Conservation (phyloP, 129 eudicot genomes). For the Apium graveolens region DNA sequence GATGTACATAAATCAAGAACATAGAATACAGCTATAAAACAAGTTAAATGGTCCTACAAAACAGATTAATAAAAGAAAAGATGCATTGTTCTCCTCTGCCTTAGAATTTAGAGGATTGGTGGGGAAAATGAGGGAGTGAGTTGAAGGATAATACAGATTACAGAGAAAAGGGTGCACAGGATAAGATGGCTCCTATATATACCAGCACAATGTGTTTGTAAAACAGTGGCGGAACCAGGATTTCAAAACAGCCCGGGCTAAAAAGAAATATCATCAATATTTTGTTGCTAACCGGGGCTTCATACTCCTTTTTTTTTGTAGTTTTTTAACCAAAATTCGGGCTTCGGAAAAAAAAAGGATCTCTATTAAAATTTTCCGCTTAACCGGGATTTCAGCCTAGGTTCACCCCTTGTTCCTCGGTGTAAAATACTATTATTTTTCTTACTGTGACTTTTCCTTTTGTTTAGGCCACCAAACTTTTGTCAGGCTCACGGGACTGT, state of each 20-base stretch:
- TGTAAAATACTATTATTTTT: background rate
- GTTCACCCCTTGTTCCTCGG: no score
- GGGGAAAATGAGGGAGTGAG: slow-evolving; percentile 16
- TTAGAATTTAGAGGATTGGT: slow-evolving; percentile 1
- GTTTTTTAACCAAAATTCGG: no score
- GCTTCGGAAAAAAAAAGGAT: no score
- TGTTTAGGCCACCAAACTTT: slow-evolving; percentile 47
- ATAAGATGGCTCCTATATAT: slow-evolving; percentile 28
- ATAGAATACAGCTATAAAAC: background rate
- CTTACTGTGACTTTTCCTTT: slow-evolving; percentile 8
- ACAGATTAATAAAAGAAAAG: background rate
- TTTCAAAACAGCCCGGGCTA: no score
- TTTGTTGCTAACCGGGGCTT: no score
- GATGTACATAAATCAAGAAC: background rate
- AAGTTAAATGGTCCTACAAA: background rate
- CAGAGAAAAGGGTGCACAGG: slow-evolving; percentile 35
- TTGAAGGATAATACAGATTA: slow-evolving; percentile 25
- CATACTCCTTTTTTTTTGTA: no score
- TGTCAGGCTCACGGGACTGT: slow-evolving; percentile 82
- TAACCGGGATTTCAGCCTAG: no score
- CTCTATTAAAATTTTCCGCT: no score
- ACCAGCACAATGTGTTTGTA: background rate
- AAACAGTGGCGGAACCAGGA: no score
- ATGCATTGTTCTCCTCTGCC: slow-evolving; percentile 7
- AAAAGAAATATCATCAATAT: no score